These are phyloP conservation scores for Calocybe cyanea DNA, from an alignment of 768 basidiomycete genomes.

Conservation along the genomic window DNA sequence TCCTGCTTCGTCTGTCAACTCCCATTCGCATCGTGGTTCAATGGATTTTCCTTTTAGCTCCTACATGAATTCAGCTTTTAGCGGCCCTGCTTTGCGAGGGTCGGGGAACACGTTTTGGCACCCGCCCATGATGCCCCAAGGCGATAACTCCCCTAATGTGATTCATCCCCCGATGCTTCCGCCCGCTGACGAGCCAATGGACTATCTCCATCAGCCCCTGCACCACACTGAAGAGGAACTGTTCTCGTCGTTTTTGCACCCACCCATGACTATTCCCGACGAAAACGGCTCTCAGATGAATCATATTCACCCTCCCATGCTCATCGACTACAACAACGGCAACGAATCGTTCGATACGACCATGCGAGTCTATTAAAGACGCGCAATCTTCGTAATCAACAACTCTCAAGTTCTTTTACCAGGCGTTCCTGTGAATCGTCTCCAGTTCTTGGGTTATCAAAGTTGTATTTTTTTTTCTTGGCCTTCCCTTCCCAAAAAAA, in stretches of 20 bases:
- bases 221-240: slow-evolving; percentile 64
- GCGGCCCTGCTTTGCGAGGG: slow-evolving; percentile 46
- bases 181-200: slow-evolving; percentile 59
- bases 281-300: slow-evolving; percentile 17
- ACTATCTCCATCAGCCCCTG: slow-evolving; percentile 66
- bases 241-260: slow-evolving; percentile 44
- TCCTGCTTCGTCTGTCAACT: slow-evolving; percentile 45
- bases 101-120: slow-evolving; percentile 73
- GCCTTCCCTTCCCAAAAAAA: no score
- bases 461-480: no score
- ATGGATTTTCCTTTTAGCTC: slow-evolving; percentile 65
- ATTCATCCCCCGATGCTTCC: slow-evolving; percentile 73
- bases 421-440: no score
- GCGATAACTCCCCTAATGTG: slow-evolving; percentile 43
- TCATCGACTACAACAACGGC: slow-evolving; percentile 16
- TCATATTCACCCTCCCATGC: slow-evolving; percentile 21
- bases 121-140: slow-evolving; percentile 65
- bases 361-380: slow-evolving; percentile 20
- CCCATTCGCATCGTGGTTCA: slow-evolving; percentile 57
- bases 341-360: slow-evolving; percentile 20
- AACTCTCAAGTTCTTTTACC: no score
- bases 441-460: background rate
- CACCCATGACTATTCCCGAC: slow-evolving; percentile 40
- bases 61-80: slow-evolving; percentile 30
- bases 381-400: no score